A percentile compares a stretch with the other conserved stretches of the same genome.
Evolutionary conservation across 1,284 basidiomycete genomes (phyloP).

Genomic region (Gymnopus androsaceus): DNA sequence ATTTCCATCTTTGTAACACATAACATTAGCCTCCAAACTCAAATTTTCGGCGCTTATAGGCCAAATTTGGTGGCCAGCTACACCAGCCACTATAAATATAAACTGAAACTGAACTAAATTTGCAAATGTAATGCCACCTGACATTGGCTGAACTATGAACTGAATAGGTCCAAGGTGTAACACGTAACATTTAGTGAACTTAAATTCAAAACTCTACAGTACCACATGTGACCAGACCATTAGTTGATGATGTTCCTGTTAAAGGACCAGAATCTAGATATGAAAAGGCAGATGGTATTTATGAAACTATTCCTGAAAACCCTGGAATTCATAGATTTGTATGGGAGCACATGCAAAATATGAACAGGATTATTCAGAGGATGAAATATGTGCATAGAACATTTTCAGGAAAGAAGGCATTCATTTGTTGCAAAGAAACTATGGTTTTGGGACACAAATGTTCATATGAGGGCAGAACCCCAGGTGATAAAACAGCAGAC

Average conservation of each 20-base stretch:
- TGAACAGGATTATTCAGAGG: conserved; percentile 32
- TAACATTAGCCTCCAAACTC: too few relatives aligned
- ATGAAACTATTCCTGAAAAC: conserved; percentile 30
- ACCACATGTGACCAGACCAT: conserved; percentile 14
- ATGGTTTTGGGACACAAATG: conserved; percentile 25
- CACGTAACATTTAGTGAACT: too few relatives aligned
- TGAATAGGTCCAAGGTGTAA: too few relatives aligned
- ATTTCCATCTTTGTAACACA: too few relatives aligned
- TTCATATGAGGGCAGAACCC: conserved; percentile 2
- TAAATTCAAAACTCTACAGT: too few relatives aligned
- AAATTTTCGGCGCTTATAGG: too few relatives aligned
- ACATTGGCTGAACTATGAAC: too few relatives aligned
- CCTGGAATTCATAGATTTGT: conserved; percentile 27
- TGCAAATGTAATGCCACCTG: too few relatives aligned
- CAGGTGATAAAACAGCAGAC: conserved; percentile 21
- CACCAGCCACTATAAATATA: too few relatives aligned
- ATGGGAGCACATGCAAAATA: conserved; percentile 30
- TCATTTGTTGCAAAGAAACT: not conserved
- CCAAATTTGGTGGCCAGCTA: too few relatives aligned
- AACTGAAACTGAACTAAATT: too few relatives aligned
- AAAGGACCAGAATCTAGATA: conserved; percentile 21
- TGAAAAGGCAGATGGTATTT: conserved; percentile 21
- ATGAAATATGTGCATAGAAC: conserved; percentile 28
- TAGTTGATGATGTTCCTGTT: conserved; percentile 6
- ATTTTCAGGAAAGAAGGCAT: conserved; percentile 23